Evolutionary conservation across 345 rosid species (phyloP), one percentile per base, ranked within the genome.

Genomic region (Schrenkiella parvula): DNA sequence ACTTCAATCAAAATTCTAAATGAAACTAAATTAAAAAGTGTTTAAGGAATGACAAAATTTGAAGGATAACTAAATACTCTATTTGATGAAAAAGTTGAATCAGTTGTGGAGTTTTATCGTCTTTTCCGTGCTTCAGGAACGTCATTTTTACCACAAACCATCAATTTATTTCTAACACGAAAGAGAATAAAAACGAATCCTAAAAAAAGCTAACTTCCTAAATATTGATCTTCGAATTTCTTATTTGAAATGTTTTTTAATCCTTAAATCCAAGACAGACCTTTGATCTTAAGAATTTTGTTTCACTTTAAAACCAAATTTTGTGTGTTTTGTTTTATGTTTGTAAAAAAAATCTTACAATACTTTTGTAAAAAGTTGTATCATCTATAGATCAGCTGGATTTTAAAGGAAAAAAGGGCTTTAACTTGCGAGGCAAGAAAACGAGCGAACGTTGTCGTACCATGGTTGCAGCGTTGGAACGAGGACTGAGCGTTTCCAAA

Each of bases 391-490:
- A 18, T 66, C 72, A 65, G 29, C 74, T 75, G 79, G 79, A 75
- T 75, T 44, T 52, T 61, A 53, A 43, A 68, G 43, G 64, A 12
- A 34, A 17, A 53, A 75, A 55, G 44, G 74, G 65, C 3, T 75
- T 75, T 53, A 60, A 44, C 79, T 68, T 68, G 73, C 64, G 74
- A 22, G 65, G 74, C 64, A 75, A 68, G 79, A 75, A 75, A 68
- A 61, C 70, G 35, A 69, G 74, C 42, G 79, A 75, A 68, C 79
- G 70, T 68, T 68, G 74, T 69, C 70, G 80, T 70, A 76, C 72
- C 66, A 91, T 91, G 96, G 91, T 89, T 69, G 81, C 83, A 50
- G 80, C 95, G 43, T 77, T 89, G 32, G 81, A 80, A 34, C 85
- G 82, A n/a, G 82, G 81, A 53, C 66, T 46, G 9, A 87, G 83